A percentile compares a stretch with the other conserved stretches of the same genome.
phyloP scores from a whole-genome alignment of 345 rosid species.

The Angophora floribunda region DNA sequence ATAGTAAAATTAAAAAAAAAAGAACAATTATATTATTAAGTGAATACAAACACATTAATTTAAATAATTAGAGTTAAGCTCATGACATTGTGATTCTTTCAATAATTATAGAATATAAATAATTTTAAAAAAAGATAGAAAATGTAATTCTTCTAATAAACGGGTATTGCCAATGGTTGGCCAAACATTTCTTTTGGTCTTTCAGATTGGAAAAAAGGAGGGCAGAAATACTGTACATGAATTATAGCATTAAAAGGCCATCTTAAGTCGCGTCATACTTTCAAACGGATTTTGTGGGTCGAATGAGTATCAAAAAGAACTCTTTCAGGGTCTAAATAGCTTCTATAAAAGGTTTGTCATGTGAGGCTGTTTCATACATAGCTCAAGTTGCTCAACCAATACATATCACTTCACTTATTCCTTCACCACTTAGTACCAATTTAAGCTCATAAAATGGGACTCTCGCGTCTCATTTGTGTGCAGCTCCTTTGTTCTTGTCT shows the following conservation, averaged over 20 bases:
- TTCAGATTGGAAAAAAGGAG: no score
- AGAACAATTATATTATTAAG: neutral
- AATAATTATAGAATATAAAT: neutral
- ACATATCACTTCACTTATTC: neutral
- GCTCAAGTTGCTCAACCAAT: neutral
- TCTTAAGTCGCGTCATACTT: no score
- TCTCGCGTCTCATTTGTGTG: neutral
- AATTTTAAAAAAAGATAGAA: neutral
- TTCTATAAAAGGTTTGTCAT: neutral
- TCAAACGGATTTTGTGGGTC: no score
- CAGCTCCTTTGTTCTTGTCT: neutral
- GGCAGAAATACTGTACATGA: no score
- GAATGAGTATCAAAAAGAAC: neutral
- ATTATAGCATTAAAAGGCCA: no score
- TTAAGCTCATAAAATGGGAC: neutral
- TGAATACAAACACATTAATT: neutral
- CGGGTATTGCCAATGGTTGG: no score
- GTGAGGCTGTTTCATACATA: neutral
- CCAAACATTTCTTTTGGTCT: no score
- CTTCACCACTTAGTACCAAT: neutral
- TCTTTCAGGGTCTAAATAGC: neutral
- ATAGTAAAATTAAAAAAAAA: neutral
- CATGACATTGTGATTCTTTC: neutral
- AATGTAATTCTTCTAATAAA: neutral
- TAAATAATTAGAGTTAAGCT: neutral